phyloP scores from a whole-genome alignment of 169 alveolate species.

The Pseudocohnilembus persalinus region DNA sequence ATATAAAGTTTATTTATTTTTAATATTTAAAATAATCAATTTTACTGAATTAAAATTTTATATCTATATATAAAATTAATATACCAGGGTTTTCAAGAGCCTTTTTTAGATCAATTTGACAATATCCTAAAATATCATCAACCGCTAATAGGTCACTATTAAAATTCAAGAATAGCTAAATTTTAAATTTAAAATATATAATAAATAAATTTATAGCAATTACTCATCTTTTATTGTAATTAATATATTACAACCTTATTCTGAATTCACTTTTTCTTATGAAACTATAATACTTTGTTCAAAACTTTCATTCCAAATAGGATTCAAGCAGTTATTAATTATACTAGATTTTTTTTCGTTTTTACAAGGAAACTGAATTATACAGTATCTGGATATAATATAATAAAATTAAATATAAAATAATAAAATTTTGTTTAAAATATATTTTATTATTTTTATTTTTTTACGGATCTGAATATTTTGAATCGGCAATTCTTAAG shows the following conservation, averaged over 20 bases:
- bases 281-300: conserved; percentile 3
- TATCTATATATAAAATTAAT: conserved; percentile 16
- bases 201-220: no score
- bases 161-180: background rate
- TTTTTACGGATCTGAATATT: conserved; percentile 33
- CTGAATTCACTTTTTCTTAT: conserved; percentile 13
- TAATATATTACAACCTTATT: conserved; percentile 18
- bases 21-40: no score
- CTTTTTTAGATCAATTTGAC: conserved; percentile 17
- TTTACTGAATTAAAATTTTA: background rate
- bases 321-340: conserved; percentile 22
- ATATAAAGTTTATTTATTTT: background rate
- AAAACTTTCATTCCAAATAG: conserved; percentile 30
- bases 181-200: no score
- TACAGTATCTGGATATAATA: no score
- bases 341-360: conserved; percentile 34
- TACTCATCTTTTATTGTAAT: conserved; percentile 20
- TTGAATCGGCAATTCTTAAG: conserved; percentile 1
- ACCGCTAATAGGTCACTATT: conserved; percentile 8
- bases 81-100: conserved; percentile 31
- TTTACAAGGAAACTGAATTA: conserved; percentile 27
- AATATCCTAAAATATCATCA: conserved; percentile 30
- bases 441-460: no score
- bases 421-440: no score
- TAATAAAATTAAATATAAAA: no score